Evolutionary conservation across 2,329 filamentous ascomycete species (phyloP).

Genomic region (Cordyceps farinosa): DNA sequence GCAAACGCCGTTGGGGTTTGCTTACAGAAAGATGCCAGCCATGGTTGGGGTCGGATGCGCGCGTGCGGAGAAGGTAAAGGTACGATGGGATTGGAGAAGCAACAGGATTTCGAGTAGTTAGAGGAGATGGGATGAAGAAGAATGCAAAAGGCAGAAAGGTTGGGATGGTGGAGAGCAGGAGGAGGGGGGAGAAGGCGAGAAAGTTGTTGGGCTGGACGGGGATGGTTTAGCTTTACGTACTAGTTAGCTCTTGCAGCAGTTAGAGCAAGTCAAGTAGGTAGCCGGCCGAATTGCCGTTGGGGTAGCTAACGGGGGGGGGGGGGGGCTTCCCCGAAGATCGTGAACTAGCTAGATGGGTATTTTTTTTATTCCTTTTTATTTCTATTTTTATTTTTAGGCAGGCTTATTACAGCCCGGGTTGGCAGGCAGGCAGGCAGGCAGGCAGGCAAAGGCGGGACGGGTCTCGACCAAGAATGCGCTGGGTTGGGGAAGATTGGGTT

Average conservation of each 20-base stretch:
- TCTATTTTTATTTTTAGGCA: too few species aligned
- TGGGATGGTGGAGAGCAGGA: not conserved
- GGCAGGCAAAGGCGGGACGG: not conserved
- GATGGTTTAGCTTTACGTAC: not conserved
- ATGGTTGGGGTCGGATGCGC: not conserved
- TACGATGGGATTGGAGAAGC: not conserved
- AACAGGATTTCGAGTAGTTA: too few species aligned
- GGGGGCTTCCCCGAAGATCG: not conserved
- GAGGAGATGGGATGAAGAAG: not conserved
- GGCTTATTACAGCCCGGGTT: too few species aligned
- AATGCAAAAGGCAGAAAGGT: not conserved
- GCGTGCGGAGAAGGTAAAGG: not conserved
- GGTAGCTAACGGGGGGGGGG: not conserved
- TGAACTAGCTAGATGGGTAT: not conserved
- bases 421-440: too few species aligned
- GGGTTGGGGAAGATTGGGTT: not conserved
- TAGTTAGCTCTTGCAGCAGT: not conserved
- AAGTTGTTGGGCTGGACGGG: not conserved
- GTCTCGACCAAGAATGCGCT: not conserved
- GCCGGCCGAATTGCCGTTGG: not conserved
- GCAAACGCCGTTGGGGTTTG: not conserved
- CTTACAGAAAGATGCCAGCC: constrained; percentile 7
- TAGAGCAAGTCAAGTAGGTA: not conserved
- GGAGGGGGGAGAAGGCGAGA: not conserved
- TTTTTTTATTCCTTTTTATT: too few species aligned